A percentile compares a stretch with the other conserved stretches of the same genome.
Evolutionary conservation across 2,329 filamentous ascomycete genomes (phyloP).

Genomic region (Pseudogymnoascus sp.): DNA sequence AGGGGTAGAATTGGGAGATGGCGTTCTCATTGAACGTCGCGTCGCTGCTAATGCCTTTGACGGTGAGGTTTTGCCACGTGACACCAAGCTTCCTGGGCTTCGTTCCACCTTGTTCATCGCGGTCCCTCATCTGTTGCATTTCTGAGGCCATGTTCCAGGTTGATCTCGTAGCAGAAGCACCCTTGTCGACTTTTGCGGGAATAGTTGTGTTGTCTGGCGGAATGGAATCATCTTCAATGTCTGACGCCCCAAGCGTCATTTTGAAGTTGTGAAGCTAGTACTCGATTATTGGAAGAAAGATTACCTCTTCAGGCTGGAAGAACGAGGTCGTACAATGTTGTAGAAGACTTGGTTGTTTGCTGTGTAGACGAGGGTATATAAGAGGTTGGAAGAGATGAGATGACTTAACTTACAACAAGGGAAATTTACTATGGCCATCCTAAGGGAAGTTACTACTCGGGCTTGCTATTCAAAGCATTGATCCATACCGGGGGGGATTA

Average conservation of each 20-base stretch:
- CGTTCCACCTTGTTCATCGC: neutral
- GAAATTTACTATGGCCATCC: neutral
- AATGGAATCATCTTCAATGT: neutral
- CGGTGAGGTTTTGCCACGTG: slow-evolving; percentile 70
- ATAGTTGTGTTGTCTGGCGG: neutral
- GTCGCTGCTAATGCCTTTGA: slow-evolving; percentile 59
- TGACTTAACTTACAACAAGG: neutral
- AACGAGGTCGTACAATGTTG: neutral
- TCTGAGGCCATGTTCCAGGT: slow-evolving; percentile 6
- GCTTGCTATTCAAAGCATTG: neutral
- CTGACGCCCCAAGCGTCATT: neutral
- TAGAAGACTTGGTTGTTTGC: neutral
- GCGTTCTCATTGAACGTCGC: slow-evolving; percentile 60
- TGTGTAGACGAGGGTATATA: neutral
- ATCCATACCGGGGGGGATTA: neutral
- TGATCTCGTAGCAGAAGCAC: neutral
- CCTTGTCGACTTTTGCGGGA: neutral
- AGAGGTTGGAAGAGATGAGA: neutral
- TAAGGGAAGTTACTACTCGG: neutral
- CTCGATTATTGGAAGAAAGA: neutral
- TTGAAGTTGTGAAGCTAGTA: neutral
- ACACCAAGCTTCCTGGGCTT: slow-evolving; percentile 69
- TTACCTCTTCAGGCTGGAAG: neutral
- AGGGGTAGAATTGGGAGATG: slow-evolving; percentile 51
- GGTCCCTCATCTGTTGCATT: neutral